phyloP scores from a whole-genome alignment of 768 basidiomycete genomes.

The Amanita pallidorosea region DNA sequence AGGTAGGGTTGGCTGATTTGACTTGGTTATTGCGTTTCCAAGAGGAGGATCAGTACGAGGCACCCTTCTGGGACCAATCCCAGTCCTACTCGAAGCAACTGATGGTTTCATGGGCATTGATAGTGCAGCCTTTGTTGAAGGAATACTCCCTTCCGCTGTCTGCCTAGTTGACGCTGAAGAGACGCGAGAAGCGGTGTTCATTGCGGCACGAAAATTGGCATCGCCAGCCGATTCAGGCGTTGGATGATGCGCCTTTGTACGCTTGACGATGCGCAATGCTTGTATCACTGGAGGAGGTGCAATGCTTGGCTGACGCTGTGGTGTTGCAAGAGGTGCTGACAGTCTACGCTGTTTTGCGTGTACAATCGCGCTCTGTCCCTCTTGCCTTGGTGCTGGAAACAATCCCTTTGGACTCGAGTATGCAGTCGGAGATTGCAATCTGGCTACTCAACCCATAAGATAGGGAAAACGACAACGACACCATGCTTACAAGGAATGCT shows the following conservation, averaged over 20 bases:
- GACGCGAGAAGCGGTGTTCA: neutral
- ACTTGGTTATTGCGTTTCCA: neutral
- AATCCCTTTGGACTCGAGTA: neutral
- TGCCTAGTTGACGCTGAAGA: neutral
- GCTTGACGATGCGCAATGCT: slow-evolving; percentile 40
- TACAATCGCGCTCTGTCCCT: neutral
- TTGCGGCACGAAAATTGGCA: neutral
- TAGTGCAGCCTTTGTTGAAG: neutral
- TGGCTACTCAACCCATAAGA: neutral
- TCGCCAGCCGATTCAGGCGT: slow-evolving; percentile 4
- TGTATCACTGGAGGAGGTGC: slow-evolving; percentile 27
- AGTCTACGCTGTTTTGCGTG: neutral
- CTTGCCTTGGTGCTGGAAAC: neutral
- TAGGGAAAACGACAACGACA: neutral
- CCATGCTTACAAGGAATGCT: neutral
- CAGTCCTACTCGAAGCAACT: slow-evolving; percentile 3
- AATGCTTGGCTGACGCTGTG: slow-evolving; percentile 7
- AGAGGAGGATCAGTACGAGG: slow-evolving; percentile 11
- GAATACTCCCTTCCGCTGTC: neutral
- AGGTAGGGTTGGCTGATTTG: neutral
- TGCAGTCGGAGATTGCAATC: neutral
- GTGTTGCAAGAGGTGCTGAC: slow-evolving; percentile 3
- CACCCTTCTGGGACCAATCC: slow-evolving; percentile 26
- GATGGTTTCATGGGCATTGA: neutral
- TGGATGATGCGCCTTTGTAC: slow-evolving; percentile 12